A percentile compares a stretch with the other conserved stretches of the same genome.
Evolutionary conservation across 176 grass and related monocot species (phyloP).

Genomic region (Carex kokanica): DNA sequence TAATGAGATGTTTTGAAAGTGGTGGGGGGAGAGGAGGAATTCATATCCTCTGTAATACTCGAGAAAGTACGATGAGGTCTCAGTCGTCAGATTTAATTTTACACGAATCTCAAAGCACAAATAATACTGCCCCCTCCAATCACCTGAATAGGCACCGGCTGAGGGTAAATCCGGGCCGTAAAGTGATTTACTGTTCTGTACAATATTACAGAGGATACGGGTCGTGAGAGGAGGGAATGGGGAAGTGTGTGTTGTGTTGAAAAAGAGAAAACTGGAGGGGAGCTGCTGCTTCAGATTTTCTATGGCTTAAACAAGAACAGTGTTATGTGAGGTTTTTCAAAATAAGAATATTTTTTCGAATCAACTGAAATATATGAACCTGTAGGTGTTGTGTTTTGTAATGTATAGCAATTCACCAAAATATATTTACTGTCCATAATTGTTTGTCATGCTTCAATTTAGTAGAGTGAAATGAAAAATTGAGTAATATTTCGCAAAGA

Average conservation of each 20-base stretch:
- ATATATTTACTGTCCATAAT: background rate
- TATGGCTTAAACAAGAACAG: background rate
- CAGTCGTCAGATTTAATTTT: too few relatives aligned
- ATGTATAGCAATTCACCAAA: background rate
- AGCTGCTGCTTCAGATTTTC: background rate
- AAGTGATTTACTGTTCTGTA: too few relatives aligned
- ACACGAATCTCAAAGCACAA: too few relatives aligned
- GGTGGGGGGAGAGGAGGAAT: too few relatives aligned
- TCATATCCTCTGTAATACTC: too few relatives aligned
- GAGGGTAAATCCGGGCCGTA: too few relatives aligned
- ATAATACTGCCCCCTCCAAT: too few relatives aligned
- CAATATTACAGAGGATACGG: too few relatives aligned
- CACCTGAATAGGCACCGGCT: too few relatives aligned
- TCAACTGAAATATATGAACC: background rate
- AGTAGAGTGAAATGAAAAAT: too few relatives aligned
- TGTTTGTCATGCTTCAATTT: too few relatives aligned
- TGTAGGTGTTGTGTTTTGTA: background rate
- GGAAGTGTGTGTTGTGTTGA: constrained; percentile 16
- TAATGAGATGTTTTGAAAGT: background rate
- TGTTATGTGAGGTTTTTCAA: background rate
- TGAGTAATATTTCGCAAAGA: background rate
- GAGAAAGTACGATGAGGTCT: too few relatives aligned
- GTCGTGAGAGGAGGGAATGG: background rate
- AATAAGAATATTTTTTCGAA: background rate
- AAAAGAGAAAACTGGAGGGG: constrained; percentile 7